Conservation (phyloP, 176 grass and related monocot genomes). For the Cocos nucifera region DNA sequence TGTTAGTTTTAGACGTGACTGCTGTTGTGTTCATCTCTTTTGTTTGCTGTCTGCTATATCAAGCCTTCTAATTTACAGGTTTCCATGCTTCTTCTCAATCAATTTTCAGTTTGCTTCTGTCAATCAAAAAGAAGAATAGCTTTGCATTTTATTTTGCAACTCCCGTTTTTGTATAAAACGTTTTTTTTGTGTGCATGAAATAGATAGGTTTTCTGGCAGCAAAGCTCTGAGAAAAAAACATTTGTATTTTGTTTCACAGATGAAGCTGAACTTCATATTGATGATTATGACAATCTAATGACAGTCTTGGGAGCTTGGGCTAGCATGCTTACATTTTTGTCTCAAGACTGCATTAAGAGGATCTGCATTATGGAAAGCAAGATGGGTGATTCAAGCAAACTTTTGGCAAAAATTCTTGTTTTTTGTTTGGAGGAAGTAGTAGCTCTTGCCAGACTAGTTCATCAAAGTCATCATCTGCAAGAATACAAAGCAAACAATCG, state of each 20-base stretch:
- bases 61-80: no score
- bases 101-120: background rate
- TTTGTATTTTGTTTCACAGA: constrained; percentile 40
- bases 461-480: constrained; percentile 32
- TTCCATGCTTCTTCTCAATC: no score
- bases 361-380: constrained; percentile 47
- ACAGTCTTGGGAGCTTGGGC: constrained; percentile 44
- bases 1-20: no score
- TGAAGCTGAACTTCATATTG: constrained; percentile 32
- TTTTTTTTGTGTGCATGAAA: no score
- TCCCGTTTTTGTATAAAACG: no score
- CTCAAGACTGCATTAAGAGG: constrained; percentile 50
- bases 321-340: constrained; percentile 50
- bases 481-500: constrained; percentile 32
- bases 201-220: no score
- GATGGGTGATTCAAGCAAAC: constrained; percentile 52
- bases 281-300: constrained; percentile 21
- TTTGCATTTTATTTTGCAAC: background rate
- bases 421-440: constrained; percentile 64
- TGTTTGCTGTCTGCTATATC: no score
- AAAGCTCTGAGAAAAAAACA: no score
- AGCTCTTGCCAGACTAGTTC: constrained; percentile 66
- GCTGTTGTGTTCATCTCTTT: no score
- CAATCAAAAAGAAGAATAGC: background rate
- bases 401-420: constrained; percentile 58